Conservation (phyloP, 306 rosid genomes). For the Rubus parviflorus region DNA sequence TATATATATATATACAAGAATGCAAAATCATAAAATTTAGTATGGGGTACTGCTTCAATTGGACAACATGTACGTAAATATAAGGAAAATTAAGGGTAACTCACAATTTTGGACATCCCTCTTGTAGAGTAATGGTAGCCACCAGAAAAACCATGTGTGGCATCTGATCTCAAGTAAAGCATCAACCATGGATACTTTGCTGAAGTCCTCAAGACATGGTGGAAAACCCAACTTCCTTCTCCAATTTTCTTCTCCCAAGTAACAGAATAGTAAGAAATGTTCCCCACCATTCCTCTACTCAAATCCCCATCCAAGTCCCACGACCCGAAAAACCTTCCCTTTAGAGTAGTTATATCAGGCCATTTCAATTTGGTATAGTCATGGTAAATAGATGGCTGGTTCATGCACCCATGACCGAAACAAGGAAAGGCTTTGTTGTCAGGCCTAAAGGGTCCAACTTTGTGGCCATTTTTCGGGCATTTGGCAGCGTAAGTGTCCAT, state of each 20-base stretch:
- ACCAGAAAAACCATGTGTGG: conserved; percentile 50
- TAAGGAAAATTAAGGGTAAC: conserved; percentile 18
- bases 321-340: conserved; percentile 53
- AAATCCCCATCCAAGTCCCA: conserved; percentile 46
- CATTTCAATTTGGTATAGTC: conserved; percentile 46
- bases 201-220: conserved; percentile 54
- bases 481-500: conserved; percentile 53
- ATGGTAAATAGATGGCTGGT: conserved; percentile 52
- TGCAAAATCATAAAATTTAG: background rate
- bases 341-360: conserved; percentile 21
- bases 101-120: conserved; percentile 62
- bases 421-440: conserved; percentile 43
- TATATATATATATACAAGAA: too few species aligned
- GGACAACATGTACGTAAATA: background rate
- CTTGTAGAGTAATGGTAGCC: conserved; percentile 56
- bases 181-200: conserved; percentile 62
- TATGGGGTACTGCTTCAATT: background rate
- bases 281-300: conserved; percentile 21
- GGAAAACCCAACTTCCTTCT: conserved; percentile 55
- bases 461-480: conserved; percentile 47
- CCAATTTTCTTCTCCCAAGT: conserved; percentile 51
- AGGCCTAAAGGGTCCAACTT: conserved; percentile 32
- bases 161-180: conserved; percentile 67
- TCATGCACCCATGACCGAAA: conserved; percentile 62
- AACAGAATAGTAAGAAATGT: conserved; percentile 49